Percentiles rank a stretch among this genome's conserved stretches.
These are phyloP conservation scores for Cercospora berteroae DNA, from an alignment of 2,329 filamentous ascomycete genomes.

Conservation along the genomic window DNA sequence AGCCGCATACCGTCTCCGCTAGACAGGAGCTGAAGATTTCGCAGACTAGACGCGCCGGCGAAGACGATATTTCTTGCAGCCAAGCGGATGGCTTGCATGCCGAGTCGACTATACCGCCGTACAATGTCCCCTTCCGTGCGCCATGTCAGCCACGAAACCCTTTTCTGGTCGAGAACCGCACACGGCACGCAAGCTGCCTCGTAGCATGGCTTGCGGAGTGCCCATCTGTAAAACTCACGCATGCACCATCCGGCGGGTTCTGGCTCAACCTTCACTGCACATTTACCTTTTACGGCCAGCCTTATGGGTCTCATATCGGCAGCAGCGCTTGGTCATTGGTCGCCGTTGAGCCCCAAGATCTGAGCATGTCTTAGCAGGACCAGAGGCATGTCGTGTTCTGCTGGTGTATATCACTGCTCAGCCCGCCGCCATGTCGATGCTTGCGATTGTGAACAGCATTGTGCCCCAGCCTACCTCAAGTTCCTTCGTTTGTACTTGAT, in stretches of 20 bases:
- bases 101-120: neutral
- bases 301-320: conserved; percentile 2
- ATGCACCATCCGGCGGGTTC: conserved; percentile 1
- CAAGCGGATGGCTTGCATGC: neutral
- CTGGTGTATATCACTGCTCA: neutral
- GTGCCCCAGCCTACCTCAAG: neutral
- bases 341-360: neutral
- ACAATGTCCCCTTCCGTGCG: neutral
- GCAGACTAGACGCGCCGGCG: neutral
- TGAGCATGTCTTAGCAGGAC: neutral
- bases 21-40: neutral
- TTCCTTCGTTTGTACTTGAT: neutral
- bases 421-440: neutral
- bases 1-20: neutral
- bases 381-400: neutral
- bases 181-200: neutral
- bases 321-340: conserved; percentile 5
- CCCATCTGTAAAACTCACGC: neutral
- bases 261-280: neutral
- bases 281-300: neutral
- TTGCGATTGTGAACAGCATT: neutral
- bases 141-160: conserved; percentile 3
- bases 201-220: conserved; percentile 12
- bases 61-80: neutral
- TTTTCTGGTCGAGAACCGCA: neutral